These are phyloP conservation scores for Diaporthe aspalathi DNA, from an alignment of 2,329 filamentous ascomycete genomes.

Conservation along the genomic window DNA sequence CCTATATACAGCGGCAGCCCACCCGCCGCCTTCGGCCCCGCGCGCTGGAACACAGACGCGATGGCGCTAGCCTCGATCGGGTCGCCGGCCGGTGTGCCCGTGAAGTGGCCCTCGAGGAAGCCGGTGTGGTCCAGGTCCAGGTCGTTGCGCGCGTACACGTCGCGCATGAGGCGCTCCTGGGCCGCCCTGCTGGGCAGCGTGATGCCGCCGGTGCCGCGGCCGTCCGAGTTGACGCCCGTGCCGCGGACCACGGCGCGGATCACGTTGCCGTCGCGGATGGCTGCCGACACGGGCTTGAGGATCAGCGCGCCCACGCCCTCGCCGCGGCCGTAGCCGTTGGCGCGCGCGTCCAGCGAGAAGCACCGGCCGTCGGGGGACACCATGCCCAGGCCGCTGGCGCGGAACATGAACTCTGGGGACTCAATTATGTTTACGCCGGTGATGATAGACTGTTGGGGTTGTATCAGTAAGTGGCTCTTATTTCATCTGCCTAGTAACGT, in stretches of 20 bases:
- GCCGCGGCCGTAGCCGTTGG: conserved; percentile 36
- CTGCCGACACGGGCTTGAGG: conserved; percentile 31
- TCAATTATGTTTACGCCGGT: conserved; percentile 36
- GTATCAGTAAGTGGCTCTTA: conserved; percentile 2
- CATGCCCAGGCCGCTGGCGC: conserved; percentile 38
- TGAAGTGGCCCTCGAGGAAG: conserved; percentile 51
- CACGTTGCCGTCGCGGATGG: conserved; percentile 31
- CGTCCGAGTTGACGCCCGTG: conserved; percentile 47
- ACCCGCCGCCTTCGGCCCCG: conserved; percentile 36
- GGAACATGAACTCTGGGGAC: conserved; percentile 44
- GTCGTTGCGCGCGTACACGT: conserved; percentile 47
- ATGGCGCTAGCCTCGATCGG: conserved; percentile 46
- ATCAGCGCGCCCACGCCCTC: conserved; percentile 32
- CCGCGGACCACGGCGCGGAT: conserved; percentile 43
- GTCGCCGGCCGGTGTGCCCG: conserved; percentile 51
- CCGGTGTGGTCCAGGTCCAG: conserved; percentile 43
- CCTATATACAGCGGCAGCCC: conserved; percentile 44
- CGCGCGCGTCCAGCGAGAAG: conserved; percentile 32
- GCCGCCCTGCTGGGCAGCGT: conserved; percentile 51
- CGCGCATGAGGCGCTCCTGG: conserved; percentile 50
- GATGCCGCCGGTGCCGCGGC: conserved; percentile 47
- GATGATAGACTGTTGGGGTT: conserved; percentile 33
- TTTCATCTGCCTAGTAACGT: not conserved
- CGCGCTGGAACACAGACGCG: conserved; percentile 41
- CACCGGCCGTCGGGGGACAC: conserved; percentile 35